Evolutionary conservation across 176 grass and related monocot species (phyloP).

Genomic region (Triticum urartu): DNA sequence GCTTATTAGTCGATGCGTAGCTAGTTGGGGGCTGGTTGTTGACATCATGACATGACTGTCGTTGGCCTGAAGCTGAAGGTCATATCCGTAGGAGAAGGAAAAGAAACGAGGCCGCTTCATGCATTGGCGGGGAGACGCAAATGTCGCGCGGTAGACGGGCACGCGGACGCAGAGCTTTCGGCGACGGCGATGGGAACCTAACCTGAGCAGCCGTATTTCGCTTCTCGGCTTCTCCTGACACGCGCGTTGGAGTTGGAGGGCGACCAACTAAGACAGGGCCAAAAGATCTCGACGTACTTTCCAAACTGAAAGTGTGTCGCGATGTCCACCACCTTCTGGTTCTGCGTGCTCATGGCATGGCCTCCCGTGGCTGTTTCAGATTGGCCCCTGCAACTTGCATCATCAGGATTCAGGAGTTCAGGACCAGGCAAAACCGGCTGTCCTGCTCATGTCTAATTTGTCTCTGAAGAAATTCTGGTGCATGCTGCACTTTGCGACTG

Average conservation of each 20-base stretch:
- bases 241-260: background rate
- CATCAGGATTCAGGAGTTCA: background rate
- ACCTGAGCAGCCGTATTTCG: slow-evolving; percentile 2
- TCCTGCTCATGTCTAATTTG: background rate
- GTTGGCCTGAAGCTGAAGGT: background rate
- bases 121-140: background rate
- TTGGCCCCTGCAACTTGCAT: background rate
- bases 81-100: background rate
- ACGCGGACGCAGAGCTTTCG: slow-evolving; percentile 10
- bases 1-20: background rate
- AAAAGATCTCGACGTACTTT: background rate
- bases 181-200: slow-evolving; percentile 34
- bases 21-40: background rate
- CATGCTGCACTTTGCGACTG: background rate
- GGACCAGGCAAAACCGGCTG: background rate
- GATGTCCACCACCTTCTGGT: background rate
- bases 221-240: slow-evolving; percentile 4
- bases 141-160: slow-evolving; percentile 16
- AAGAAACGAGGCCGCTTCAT: background rate
- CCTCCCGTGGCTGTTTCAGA: background rate
- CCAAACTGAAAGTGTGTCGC: background rate
- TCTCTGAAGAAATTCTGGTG: background rate
- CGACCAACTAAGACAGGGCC: background rate
- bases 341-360: background rate
- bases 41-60: slow-evolving; percentile 11